Evolutionary conservation across 2,329 filamentous ascomycete species (phyloP).

Genomic region (Fusarium transvaalense): DNA sequence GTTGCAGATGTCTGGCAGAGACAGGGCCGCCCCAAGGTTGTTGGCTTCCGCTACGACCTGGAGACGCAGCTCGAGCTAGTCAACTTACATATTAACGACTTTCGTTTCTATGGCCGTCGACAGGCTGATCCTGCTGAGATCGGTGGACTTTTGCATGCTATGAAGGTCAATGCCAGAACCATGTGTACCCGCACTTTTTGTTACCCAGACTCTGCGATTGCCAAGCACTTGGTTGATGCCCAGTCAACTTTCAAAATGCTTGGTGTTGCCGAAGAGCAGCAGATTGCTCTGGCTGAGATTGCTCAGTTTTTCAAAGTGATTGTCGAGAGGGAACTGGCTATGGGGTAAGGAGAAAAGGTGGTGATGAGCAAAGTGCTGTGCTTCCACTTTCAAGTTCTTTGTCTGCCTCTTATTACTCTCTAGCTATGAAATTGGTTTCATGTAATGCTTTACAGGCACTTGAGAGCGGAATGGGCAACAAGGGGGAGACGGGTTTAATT

Average conservation of each 20-base stretch:
- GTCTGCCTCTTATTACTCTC: background rate
- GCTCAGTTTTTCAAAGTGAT: conserved; percentile 67
- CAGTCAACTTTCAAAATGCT: conserved; percentile 65
- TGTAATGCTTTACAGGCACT: background rate
- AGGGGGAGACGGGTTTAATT: background rate
- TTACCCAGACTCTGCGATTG: conserved; percentile 68
- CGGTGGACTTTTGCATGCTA: conserved; percentile 62
- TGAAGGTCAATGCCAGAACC: conserved; percentile 65
- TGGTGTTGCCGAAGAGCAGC: conserved; percentile 58
- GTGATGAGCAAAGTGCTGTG: background rate
- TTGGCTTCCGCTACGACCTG: conserved; percentile 70
- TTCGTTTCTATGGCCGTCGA: conserved; percentile 66
- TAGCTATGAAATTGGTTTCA: background rate
- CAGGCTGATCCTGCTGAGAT: conserved; percentile 60
- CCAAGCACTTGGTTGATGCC: conserved; percentile 68
- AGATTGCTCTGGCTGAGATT: conserved; percentile 63
- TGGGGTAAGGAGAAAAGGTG: too few species aligned
- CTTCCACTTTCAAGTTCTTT: background rate
- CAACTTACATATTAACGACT: conserved; percentile 62
- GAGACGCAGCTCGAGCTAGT: conserved; percentile 71
- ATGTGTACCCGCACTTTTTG: conserved; percentile 69
- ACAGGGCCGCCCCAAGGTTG: conserved; percentile 66
- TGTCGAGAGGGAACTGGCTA: conserved; percentile 60
- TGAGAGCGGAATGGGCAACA: background rate
- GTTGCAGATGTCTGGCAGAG: conserved; percentile 65